Evolutionary conservation across 192 early-diverging fungal species (phyloP).

Genomic region (Podila horticola): DNA sequence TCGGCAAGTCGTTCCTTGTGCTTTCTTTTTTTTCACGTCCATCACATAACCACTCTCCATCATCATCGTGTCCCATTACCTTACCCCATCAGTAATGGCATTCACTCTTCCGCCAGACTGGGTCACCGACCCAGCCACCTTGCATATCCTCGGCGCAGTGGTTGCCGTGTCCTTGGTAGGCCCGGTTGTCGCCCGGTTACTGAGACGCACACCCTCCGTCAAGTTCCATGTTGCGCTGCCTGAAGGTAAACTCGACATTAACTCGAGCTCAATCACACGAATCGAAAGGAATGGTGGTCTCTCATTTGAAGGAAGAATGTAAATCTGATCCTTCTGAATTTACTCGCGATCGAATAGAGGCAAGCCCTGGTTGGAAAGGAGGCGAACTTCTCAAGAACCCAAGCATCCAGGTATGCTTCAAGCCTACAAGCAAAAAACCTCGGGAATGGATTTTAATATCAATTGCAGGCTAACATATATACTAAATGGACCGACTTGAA

Average conservation of each 20-base stretch:
- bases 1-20: too few relatives aligned
- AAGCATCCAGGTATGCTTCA: conserved; percentile 52
- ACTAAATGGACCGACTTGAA: background rate
- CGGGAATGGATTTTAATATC: background rate
- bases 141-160: background rate
- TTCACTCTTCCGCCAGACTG: background rate
- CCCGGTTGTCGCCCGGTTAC: background rate
- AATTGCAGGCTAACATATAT: background rate
- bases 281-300: background rate
- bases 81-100: background rate
- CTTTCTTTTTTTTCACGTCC: too few relatives aligned
- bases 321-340: background rate
- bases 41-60: too few relatives aligned
- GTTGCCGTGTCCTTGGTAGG: background rate
- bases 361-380: conserved; percentile 58
- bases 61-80: too few relatives aligned
- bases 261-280: background rate
- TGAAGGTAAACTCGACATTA: background rate
- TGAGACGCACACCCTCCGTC: background rate
- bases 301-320: background rate
- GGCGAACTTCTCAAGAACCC: conserved; percentile 60
- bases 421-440: background rate
- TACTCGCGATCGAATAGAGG: conserved; percentile 32
- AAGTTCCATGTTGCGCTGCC: background rate
- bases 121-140: background rate